Conservation (phyloP, 208 protist species). For the Tritrichomonas foetus region DNA sequence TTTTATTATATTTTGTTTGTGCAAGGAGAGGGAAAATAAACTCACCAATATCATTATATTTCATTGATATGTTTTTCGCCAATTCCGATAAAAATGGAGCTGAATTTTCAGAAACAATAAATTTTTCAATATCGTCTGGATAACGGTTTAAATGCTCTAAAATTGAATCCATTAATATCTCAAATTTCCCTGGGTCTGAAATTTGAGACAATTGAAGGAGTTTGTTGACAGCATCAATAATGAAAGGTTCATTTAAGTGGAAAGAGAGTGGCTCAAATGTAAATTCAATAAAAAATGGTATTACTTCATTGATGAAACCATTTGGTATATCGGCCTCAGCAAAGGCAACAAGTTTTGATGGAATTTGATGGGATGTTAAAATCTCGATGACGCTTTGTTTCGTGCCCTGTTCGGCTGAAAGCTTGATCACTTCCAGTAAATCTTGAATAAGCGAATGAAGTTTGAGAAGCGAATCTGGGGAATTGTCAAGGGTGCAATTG, state of each 20-base stretch:
- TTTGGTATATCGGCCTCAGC: background rate
- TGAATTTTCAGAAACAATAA: background rate
- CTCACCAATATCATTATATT: background rate
- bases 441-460: background rate
- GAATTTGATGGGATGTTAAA: background rate
- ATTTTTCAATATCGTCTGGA: background rate
- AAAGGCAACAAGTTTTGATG: background rate
- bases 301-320: background rate
- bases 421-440: background rate
- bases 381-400: background rate
- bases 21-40: background rate
- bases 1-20: background rate
- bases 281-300: background rate
- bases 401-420: background rate
- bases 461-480: background rate
- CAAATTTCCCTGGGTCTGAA: background rate
- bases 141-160: background rate
- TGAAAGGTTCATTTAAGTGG: background rate
- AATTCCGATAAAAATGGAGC: background rate
- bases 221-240: background rate
- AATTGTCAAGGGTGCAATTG: background rate
- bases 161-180: background rate
- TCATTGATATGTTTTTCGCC: background rate
- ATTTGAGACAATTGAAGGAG: background rate
- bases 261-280: background rate